Evolutionary conservation across 805 yeast species (phyloP).

Genomic region (Sugiyamaella floridensis): DNA sequence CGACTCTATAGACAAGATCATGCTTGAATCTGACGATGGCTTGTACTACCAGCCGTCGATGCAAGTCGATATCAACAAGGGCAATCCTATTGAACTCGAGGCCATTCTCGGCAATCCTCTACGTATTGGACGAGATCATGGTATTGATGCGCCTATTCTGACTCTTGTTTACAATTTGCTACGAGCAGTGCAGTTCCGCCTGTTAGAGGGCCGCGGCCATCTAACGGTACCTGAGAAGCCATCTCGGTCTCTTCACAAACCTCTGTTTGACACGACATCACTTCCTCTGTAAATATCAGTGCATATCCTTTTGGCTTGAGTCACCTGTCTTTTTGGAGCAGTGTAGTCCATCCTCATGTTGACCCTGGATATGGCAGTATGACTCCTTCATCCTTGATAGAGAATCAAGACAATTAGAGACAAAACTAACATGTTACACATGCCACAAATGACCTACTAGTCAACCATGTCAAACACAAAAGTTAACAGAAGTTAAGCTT

Average conservation of each 20-base stretch:
- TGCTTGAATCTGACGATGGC: conserved; percentile 54
- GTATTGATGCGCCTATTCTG: conserved; percentile 53
- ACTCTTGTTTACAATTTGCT: conserved; percentile 51
- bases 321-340: background rate
- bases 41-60: conserved; percentile 62
- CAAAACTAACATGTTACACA: too few species aligned
- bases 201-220: conserved; percentile 51
- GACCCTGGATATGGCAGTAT: too few species aligned
- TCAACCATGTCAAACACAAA: too few species aligned
- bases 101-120: conserved; percentile 64
- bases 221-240: conserved; percentile 36
- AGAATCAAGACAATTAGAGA: too few species aligned
- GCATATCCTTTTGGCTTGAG: background rate
- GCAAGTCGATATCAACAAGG: conserved; percentile 60
- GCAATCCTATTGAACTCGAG: conserved; percentile 64
- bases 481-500: too few species aligned
- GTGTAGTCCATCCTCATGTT: background rate
- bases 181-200: conserved; percentile 51
- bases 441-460: too few species aligned
- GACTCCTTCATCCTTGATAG: too few species aligned
- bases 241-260: conserved; percentile 3
- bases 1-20: conserved; percentile 40
- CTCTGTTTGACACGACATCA: conserved; percentile 1
- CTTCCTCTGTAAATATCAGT: background rate
- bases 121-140: conserved; percentile 41